Conservation (phyloP, 805 yeast genomes). For the Huiozyma naganishii region DNA sequence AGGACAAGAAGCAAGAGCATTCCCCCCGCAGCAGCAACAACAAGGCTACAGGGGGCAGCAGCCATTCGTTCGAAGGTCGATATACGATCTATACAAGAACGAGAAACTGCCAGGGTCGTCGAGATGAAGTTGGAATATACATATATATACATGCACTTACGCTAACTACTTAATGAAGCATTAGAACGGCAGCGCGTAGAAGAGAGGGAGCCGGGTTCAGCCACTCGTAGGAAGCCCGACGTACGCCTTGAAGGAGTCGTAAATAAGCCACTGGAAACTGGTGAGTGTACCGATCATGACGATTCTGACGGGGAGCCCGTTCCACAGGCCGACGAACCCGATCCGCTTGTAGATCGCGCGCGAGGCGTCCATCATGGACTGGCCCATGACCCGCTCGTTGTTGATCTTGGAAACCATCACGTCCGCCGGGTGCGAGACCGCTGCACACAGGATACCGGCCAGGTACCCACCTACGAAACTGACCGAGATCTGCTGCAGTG, state of each 20-base stretch:
- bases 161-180: too few relatives aligned
- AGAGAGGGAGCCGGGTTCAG: too few relatives aligned
- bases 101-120: too few relatives aligned
- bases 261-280: conserved; percentile 93
- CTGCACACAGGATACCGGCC: conserved; percentile 95
- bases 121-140: too few relatives aligned
- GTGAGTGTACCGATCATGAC: conserved; percentile 96
- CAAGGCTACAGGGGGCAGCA: conserved; percentile 3
- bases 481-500: conserved; percentile 81
- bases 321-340: conserved; percentile 90
- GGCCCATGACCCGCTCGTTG: conserved; percentile 52
- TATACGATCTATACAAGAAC: conserved; percentile 1
- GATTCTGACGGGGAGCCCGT: conserved; percentile 88
- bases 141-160: too few relatives aligned
- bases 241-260: conserved; percentile 91
- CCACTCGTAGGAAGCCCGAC: conserved; percentile 95
- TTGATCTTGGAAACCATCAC: conserved; percentile 94
- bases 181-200: too few relatives aligned
- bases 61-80: conserved; percentile 27
- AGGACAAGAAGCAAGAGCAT: background rate
- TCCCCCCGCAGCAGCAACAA: background rate
- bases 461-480: conserved; percentile 92
- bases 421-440: conserved; percentile 97
- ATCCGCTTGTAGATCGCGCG: conserved; percentile 64
- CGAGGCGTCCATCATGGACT: conserved; percentile 56